Base-by-base conservation (phyloP, 2,329 filamentous ascomycete genomes). In the Fusarium oxysporum region DNA sequence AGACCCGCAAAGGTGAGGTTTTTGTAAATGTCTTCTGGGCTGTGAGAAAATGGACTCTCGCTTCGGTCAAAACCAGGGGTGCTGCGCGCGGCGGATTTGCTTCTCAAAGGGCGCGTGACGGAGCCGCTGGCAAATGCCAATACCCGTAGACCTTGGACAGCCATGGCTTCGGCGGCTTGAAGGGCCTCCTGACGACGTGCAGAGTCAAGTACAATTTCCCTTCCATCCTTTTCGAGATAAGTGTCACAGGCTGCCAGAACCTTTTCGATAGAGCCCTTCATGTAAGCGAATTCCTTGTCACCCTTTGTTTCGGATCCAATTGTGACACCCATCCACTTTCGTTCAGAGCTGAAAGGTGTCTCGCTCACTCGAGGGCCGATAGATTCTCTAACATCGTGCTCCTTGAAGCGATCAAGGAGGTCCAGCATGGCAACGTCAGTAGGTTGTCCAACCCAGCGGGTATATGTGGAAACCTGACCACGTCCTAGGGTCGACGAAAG, bases 301-400 rank as follows among this genome's bases (percentile, higher is more conserved):
- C 85, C 84, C 65, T 85, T 86, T 35, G 85, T 83, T 53, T 90
- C 87, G 28, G 86, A 85, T 47, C 90, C 91, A 75, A 98, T 93
- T 4, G 95, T 92, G 33, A 98, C 95, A 38, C 97, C 97, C 97
- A 99, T 99, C 96, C 96, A 99, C 82, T 99, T 99, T 64, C 96
- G 90, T 80, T 97, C 95, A 2, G 96, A 99, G 80, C 96, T 98
- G 82, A 99, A 99, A 0, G 96, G 95, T 0, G 94, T 95, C 81
- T 99, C 96, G 47, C 91, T 91, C 37, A 92, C 89, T 54, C 96
- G 92, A 37, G 89, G 88, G n/a, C 95, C 95, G 60, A 97, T 90
- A 14, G 93, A 92, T 51, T 96, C 92, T 69, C 97, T 92, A 50
- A 97, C 91, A 82, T 99, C 96, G 73, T 97, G 93, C 81, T 98